Base-by-base conservation (phyloP, 2,329 filamentous ascomycete species). In the Calonectria crousiana region DNA sequence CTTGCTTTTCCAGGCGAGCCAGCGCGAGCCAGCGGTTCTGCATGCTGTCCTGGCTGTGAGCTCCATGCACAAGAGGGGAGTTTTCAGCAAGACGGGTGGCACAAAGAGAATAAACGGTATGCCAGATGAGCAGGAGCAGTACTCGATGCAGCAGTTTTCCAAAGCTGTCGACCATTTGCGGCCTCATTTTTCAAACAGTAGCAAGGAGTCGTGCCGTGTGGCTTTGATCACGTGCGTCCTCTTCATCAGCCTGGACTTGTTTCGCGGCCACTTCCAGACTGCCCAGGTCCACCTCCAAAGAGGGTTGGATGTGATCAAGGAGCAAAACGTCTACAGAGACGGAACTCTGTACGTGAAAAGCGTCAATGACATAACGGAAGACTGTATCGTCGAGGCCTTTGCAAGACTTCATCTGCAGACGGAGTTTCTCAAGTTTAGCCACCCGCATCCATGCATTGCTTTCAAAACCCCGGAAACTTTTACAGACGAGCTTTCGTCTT, bases 301-400 rank as follows among this genome's bases (percentile, higher is more conserved):
- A 51, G 88, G 88, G 0, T 69, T 88, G 5, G 84, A 79, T 53
- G 76, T 88, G 16, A 75, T 88, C 1, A 73, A 73, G 16, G 79
- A 83, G 8, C 32, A 41, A 18, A 66, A 60, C 32, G 41, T 53
- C 26, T 77, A 69, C 58, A 76, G 73, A 34, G 67, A 73, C 68
- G 73, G 73, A 1, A 44, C 73, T 13, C 53, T 79, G 18, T 44
- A 66, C 4, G 5, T 78, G 18, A 73, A 74, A 26, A 51, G 72
- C 14, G 72, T 60, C 2, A 72, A 34, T 4, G 82, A 84, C 6
- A 80, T 80, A 1, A 77, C 83, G 0, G 87, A 89, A 56, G 82
- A 85, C 49, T 87, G 84, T 81, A 85, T 90, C 20, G 74, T 85
- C 4, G 86, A 88, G 71, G 83, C 82, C 2, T 87, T 89, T 38